Evolutionary conservation across 2,329 filamentous ascomycete genomes (phyloP), one percentile per base, ranked within the genome.

Genomic region (Penicillium psychrosexuale): DNA sequence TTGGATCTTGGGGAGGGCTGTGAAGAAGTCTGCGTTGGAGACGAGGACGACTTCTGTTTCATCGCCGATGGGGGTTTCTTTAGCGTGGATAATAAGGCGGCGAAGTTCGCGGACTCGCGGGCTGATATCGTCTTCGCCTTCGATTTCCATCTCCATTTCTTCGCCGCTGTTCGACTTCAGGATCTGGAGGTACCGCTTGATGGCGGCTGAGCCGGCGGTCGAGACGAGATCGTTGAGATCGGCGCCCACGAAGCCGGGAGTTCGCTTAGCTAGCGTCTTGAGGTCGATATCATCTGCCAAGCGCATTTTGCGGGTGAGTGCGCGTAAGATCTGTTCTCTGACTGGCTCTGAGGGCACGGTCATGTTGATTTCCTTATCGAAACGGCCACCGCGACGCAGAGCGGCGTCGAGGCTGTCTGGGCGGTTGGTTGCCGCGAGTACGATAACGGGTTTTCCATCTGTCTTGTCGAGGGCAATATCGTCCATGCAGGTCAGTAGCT

Each of bases 161-260:
- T 75, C 68, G 66, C 57, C 77, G 58, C 60, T 75, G 42, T 78
- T 68, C 1, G 68, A 66, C 63, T 78, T 78, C 15, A 87, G 69
- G 11, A 83, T 78, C 49, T 80, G 74, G 28, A 84, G 73, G 61
- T 82, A 85, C 36, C 80, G 75, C 59, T 84, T 80, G 69, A 87
- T 86, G n/a, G 84, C 84, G 64, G 82, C 81, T 6, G 82, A 79
- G 5, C 84, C 84, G 3, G 85, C 85, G 49, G 86, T 87, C 38
- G 83, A 83, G 3, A 87, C 84, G 3, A 88, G 75, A 66, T 87
- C 87, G 59, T 89, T 85, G 4, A 99, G 77, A 77, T 99, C 94
- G 6, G 90, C 90, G 11, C 92, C 93, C 0, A 99, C 93, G 63
- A 94, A 99, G 1, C 94, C 94, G 6, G 94, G 90, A 0, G 93